Evolutionary conservation across 148 eudicot species (phyloP).

Genomic region (Chenopodium suecicum): DNA sequence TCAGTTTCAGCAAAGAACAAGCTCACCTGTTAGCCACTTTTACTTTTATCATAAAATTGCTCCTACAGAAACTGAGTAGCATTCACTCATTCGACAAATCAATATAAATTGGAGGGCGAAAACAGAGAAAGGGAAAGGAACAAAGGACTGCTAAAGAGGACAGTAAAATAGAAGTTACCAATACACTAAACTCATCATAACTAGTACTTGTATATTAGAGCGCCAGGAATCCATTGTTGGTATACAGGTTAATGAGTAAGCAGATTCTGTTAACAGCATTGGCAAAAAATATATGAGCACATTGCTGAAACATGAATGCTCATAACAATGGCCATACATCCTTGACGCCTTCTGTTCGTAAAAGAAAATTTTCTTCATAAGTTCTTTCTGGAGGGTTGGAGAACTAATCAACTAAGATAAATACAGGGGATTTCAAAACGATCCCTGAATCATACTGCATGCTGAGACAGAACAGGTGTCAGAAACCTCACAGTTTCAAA

Average conservation of each 20-base stretch:
- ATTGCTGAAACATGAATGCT: neutral
- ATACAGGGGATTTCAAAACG: neutral
- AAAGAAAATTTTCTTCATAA: neutral
- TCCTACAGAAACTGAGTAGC: neutral
- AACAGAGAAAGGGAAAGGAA: neutral
- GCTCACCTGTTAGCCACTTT: neutral
- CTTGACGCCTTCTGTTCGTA: neutral
- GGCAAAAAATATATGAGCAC: constrained; percentile 11
- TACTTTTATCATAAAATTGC: neutral
- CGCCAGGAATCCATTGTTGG: neutral
- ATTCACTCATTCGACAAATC: neutral
- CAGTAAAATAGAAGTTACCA: neutral
- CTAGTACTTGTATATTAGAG: neutral
- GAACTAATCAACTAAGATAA: too few species aligned
- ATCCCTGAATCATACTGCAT: neutral
- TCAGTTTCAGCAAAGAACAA: neutral
- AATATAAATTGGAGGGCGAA: too few species aligned
- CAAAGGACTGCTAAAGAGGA: neutral
- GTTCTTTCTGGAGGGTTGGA: neutral
- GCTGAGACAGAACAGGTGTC: neutral
- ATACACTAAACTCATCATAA: neutral
- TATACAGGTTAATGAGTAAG: constrained; percentile 8
- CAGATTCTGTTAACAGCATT: neutral
- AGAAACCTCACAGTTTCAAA: neutral
- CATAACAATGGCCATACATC: neutral